Conservation (phyloP, 192 early-diverging fungal species). For the Backusella morwellensis region DNA sequence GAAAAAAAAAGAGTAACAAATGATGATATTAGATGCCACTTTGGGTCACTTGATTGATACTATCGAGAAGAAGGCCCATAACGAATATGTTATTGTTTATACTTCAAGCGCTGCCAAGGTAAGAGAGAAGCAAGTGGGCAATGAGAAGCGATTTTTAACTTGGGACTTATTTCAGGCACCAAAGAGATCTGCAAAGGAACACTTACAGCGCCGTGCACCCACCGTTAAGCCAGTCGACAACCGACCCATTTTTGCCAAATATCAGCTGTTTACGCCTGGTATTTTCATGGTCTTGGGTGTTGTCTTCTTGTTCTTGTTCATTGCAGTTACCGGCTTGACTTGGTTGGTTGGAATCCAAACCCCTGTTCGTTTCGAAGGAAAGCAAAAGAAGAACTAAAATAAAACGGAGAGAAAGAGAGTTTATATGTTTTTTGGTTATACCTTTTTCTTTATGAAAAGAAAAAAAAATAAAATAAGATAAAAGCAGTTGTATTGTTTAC, state of each 20-base stretch:
- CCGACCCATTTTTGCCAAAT: conserved; percentile 38
- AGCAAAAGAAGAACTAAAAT: conserved; percentile 34
- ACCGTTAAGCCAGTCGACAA: not conserved
- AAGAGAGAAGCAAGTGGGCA: not conserved
- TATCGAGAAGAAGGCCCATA: conserved; percentile 13
- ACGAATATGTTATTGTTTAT: conserved; percentile 36
- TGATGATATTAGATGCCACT: conserved; percentile 15
- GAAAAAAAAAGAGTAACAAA: not conserved
- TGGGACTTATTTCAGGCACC: not conserved
- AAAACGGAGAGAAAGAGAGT: not conserved
- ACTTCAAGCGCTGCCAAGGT: conserved; percentile 36
- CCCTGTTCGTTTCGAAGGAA: conserved; percentile 31
- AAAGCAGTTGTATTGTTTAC: not conserved
- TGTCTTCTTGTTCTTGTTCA: conserved; percentile 27
- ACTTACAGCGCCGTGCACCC: conserved; percentile 20
- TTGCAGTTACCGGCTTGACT: conserved; percentile 28
- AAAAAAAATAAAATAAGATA: not conserved
- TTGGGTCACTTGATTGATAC: conserved; percentile 20
- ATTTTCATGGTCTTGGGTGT: conserved; percentile 36
- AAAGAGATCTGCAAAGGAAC: not conserved
- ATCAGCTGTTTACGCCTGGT: conserved; percentile 34
- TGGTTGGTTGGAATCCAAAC: conserved; percentile 36
- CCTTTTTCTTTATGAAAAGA: not conserved
- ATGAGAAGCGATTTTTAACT: not conserved
- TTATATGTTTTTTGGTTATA: conserved; percentile 1